A percentile compares a stretch with the other conserved stretches of the same genome.
Conservation (phyloP, 2,329 filamentous ascomycete genomes). For the Blumeria hordei region DNA sequence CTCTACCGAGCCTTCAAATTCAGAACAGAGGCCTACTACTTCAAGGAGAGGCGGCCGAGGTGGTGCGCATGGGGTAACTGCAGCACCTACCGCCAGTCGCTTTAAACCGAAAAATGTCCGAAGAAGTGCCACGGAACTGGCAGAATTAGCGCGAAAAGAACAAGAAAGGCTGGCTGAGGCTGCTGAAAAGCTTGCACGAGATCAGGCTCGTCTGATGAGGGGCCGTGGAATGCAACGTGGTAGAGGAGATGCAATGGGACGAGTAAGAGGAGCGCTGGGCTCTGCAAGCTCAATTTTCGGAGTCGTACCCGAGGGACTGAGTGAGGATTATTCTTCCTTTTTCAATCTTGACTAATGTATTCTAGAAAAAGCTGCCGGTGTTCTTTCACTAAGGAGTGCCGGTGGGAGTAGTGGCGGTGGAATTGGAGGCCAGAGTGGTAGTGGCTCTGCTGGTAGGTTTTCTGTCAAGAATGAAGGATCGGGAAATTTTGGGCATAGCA, state of each 20-base stretch:
- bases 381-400: background rate
- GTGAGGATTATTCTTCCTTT: conserved; percentile 5
- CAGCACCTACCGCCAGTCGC: conserved; percentile 7
- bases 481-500: conserved; percentile 1
- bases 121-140: conserved; percentile 9
- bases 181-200: conserved; percentile 4
- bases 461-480: conserved; percentile 1
- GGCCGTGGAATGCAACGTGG: conserved; percentile 10
- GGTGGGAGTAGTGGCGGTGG: conserved; percentile 2
- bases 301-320: conserved; percentile 6
- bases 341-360: background rate
- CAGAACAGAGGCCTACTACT: background rate
- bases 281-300: conserved; percentile 8
- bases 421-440: conserved; percentile 1
- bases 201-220: conserved; percentile 5
- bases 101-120: conserved; percentile 15
- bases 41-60: conserved; percentile 6
- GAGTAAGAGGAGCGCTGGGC: conserved; percentile 4
- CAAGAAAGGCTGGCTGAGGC: conserved; percentile 3
- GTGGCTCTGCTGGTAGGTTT: conserved; percentile 1
- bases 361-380: background rate
- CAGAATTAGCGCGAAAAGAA: conserved; percentile 8
- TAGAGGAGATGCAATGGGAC: conserved; percentile 15
- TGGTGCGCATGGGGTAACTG: conserved; percentile 2
- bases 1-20: too few species aligned